Evolutionary conservation across 345 rosid species (phyloP).

Genomic region (Eucalyptus fibrosa): DNA sequence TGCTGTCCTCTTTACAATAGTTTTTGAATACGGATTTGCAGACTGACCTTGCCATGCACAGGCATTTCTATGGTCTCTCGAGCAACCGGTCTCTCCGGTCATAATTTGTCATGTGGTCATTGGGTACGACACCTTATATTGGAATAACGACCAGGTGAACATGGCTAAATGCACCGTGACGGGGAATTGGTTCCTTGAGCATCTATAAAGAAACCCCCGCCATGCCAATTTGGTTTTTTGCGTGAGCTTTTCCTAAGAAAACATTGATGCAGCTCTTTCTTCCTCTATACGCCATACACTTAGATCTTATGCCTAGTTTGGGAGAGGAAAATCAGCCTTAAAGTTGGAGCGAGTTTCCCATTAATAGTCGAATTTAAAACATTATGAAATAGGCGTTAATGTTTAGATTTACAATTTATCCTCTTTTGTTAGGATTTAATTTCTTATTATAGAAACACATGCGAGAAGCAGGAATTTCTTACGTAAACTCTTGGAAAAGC

Average conservation of each 20-base stretch:
- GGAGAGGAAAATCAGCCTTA: neutral
- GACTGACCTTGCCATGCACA: neutral
- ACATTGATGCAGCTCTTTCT: neutral
- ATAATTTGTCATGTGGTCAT: neutral
- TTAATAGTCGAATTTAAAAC: neutral
- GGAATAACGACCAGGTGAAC: neutral
- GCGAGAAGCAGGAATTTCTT: neutral
- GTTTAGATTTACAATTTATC: neutral
- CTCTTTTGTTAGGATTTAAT: neutral
- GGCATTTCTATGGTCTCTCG: neutral
- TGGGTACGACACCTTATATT: neutral
- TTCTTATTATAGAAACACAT: neutral
- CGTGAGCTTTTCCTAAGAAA: neutral
- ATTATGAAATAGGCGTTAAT: neutral
- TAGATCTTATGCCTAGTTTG: neutral
- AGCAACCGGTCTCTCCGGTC: neutral
- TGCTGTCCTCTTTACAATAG: neutral
- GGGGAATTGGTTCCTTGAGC: neutral
- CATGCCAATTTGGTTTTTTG: neutral
- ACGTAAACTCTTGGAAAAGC: neutral
- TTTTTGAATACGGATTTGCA: neutral
- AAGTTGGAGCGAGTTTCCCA: neutral
- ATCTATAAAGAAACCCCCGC: neutral
- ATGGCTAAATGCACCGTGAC: neutral
- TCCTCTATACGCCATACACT: neutral